A percentile compares a stretch with the other conserved stretches of the same genome.
Evolutionary conservation across 2,329 filamentous ascomycete species (phyloP).

Genomic region (Aureobasidium sp.): DNA sequence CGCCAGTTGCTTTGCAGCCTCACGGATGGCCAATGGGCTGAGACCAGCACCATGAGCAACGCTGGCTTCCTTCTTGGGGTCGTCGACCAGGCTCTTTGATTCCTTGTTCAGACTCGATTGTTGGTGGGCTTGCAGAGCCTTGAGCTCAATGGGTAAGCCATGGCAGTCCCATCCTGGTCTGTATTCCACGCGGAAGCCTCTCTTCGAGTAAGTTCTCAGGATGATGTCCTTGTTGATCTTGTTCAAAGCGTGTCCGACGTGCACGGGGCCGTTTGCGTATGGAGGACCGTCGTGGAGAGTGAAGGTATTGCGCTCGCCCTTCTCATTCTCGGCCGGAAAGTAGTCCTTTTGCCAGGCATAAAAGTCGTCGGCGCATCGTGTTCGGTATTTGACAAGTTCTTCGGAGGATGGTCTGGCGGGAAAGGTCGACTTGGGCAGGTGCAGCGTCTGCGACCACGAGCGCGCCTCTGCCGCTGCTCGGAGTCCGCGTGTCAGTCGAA

Average conservation of each 20-base stretch:
- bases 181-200: slow-evolving; percentile 70
- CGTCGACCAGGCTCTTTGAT: slow-evolving; percentile 29
- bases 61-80: slow-evolving; percentile 23
- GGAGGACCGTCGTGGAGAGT: slow-evolving; percentile 91
- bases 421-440: slow-evolving; percentile 42
- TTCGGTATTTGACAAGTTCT: slow-evolving; percentile 52
- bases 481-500: slow-evolving; percentile 12
- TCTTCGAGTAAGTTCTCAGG: slow-evolving; percentile 68
- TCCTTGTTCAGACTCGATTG: slow-evolving; percentile 24
- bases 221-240: slow-evolving; percentile 97
- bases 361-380: slow-evolving; percentile 74
- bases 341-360: slow-evolving; percentile 72
- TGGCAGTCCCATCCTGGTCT: slow-evolving; percentile 97
- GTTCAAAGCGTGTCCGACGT: slow-evolving; percentile 91
- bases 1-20: slow-evolving; percentile 58
- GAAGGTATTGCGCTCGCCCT: slow-evolving; percentile 50
- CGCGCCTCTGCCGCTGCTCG: slow-evolving; percentile 11
- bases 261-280: slow-evolving; percentile 87
- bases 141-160: slow-evolving; percentile 92
- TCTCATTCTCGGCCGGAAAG: slow-evolving; percentile 32
- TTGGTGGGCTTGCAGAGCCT: slow-evolving; percentile 61
- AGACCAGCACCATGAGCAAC: slow-evolving; percentile 27
- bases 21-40: slow-evolving; percentile 50
- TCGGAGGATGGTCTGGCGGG: slow-evolving; percentile 35
- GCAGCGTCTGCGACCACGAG: slow-evolving; percentile 38